phyloP scores from a whole-genome alignment of 2,329 filamentous ascomycete genomes.

The Penicillium palitans region DNA sequence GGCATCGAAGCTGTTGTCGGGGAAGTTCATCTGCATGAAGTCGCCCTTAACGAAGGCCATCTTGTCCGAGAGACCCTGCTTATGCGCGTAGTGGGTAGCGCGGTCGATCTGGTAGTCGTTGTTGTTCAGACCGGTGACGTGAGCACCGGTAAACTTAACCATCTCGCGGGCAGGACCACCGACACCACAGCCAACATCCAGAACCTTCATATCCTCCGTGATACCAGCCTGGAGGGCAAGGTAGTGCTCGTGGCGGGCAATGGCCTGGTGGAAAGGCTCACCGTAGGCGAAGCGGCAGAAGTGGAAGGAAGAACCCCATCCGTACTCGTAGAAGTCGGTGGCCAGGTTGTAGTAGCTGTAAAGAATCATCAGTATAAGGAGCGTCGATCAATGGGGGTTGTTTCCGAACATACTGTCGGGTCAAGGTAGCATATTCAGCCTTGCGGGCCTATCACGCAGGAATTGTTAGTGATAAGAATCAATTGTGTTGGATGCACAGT shows the following conservation, averaged over 20 bases:
- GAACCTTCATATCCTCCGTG: conserved; percentile 80
- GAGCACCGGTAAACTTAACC: conserved; percentile 87
- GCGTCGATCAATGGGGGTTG: not conserved
- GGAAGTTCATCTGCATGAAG: conserved; percentile 99
- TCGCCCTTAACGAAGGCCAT: conserved; percentile 89
- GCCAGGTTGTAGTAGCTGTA: conserved; percentile 90
- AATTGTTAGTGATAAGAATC: conserved; percentile 16
- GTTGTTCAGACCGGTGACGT: conserved; percentile 94
- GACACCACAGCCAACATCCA: conserved; percentile 96
- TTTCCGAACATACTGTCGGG: conserved; percentile 71
- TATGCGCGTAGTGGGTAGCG: conserved; percentile 78
- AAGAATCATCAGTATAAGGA: conserved; percentile 7
- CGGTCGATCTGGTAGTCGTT: conserved; percentile 99
- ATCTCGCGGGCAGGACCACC: conserved; percentile 95
- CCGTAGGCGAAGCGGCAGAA: conserved; percentile 90
- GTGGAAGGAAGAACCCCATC: conserved; percentile 95
- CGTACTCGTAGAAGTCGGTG: conserved; percentile 96
- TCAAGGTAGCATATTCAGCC: conserved; percentile 89
- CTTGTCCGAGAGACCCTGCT: conserved; percentile 78
- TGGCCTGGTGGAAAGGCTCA: conserved; percentile 86
- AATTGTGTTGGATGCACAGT: not conserved
- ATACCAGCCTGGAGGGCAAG: conserved; percentile 87
- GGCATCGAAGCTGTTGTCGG: conserved; percentile 86
- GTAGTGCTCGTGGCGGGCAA: conserved; percentile 97
- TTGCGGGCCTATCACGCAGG: conserved; percentile 62